phyloP scores from a whole-genome alignment of 2,329 filamentous ascomycete species.

The Alternaria ventricosa region DNA sequence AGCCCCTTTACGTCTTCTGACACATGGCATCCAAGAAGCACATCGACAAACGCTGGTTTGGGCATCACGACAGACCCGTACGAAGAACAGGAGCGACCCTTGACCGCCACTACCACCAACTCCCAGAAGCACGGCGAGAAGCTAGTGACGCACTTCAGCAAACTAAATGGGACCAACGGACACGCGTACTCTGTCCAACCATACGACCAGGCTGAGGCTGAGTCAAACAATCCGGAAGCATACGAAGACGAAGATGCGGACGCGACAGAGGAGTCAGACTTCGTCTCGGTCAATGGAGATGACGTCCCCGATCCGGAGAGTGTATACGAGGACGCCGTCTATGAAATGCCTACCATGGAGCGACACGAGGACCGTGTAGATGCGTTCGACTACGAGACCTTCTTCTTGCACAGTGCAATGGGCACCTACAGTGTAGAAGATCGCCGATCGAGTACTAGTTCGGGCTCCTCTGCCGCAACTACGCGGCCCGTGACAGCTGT shows the following conservation, averaged over 20 bases:
- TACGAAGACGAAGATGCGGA: slow-evolving; percentile 35
- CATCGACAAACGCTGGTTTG: slow-evolving; percentile 34
- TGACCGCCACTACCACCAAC: slow-evolving; percentile 18
- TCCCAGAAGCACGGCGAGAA: slow-evolving; percentile 29
- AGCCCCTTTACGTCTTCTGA: slow-evolving; percentile 81
- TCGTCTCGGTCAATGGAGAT: slow-evolving; percentile 43
- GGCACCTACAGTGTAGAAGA: slow-evolving; percentile 71
- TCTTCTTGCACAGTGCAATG: slow-evolving; percentile 92
- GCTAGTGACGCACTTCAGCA: slow-evolving; percentile 10
- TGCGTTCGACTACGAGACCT: slow-evolving; percentile 95
- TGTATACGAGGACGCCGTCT: slow-evolving; percentile 55
- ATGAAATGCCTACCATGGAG: slow-evolving; percentile 45
- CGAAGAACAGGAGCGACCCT: slow-evolving; percentile 9
- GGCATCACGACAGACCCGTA: slow-evolving; percentile 38
- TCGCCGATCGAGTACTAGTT: slow-evolving; percentile 64
- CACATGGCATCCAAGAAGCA: slow-evolving; percentile 57
- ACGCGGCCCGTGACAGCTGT: slow-evolving; percentile 49
- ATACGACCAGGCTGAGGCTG: slow-evolving; percentile 34
- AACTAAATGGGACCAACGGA: slow-evolving; percentile 2
- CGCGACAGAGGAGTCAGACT: slow-evolving; percentile 49
- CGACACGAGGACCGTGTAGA: slow-evolving; percentile 94
- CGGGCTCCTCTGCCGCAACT: slow-evolving; percentile 59
- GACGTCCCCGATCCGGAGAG: slow-evolving; percentile 36
- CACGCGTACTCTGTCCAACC: slow-evolving; percentile 6
- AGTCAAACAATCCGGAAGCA: slow-evolving; percentile 26